Evolutionary conservation across 768 basidiomycete genomes (phyloP), one percentile per base, ranked within the genome.

Genomic region (Coprinopsis marcescibilis): DNA sequence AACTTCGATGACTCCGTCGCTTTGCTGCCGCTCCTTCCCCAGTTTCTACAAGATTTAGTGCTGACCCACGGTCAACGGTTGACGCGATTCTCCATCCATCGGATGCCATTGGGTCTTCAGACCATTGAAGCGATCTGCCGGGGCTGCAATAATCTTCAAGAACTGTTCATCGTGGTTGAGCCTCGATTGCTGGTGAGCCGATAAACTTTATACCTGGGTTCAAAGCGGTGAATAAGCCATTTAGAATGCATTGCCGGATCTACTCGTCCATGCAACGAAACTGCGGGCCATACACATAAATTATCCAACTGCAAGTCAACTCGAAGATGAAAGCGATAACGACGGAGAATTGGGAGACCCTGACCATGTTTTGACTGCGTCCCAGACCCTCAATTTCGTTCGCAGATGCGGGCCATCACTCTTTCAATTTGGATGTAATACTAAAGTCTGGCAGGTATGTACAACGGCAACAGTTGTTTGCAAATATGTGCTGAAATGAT

Each of bases 381-480:
- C 60, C 11, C 67, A 70, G 21, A 76, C 73, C 7, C 52, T 75
- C 33, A 57, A 59, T 4, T 68, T 89, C 20, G 70, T 74, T 12
- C 65, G 63, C 3, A 63, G 66, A 17, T 84, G 83, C 57, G 68
- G 70, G 26, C 56, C 75, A 7, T 74, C 70, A 3, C 63, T 89
- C 32, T 60, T 60, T 17, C 78, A 81, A 48, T 75, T 89, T 52
- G 87, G 88, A 3, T 81, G 78, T 53, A 81, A 81, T 56, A 77
- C 80, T 0, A 68, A 67, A 29, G 85, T 85, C 1, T 87, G 83
- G 80, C 76, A 84, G 72, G 87, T 85, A 48, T 58, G 69, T 30
- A 15, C 17, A 13, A 12, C 33, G 29, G 42, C 17, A 30, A 19
- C 15, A 17, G 8, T 5, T 40, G 4, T 34, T 37, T 39, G 30